Percentiles rank a stretch among this genome's conserved stretches.
These are phyloP conservation scores for Litchi chinensis DNA, from an alignment of 345 rosid species.

Conservation along the genomic window DNA sequence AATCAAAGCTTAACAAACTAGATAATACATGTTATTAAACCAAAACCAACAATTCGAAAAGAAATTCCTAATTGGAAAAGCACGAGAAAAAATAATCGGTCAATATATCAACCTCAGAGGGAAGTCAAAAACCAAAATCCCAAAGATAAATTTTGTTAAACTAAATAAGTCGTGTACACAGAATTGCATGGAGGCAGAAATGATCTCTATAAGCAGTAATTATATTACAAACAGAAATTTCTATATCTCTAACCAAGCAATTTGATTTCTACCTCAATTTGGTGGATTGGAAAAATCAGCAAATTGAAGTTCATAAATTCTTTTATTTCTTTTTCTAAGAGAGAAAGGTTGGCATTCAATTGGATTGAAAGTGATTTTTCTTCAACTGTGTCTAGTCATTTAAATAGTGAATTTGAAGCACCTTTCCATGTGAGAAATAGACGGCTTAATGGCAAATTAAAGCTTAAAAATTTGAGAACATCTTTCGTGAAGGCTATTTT, in stretches of 20 bases:
- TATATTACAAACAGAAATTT: background rate
- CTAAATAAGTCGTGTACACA: background rate
- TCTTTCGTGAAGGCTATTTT: too few species aligned
- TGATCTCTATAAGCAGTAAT: conserved; percentile 1
- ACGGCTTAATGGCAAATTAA: too few species aligned
- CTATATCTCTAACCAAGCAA: background rate
- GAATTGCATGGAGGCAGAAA: background rate
- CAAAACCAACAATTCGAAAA: background rate
- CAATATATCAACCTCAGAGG: background rate
- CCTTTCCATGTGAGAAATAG: too few species aligned
- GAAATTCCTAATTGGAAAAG: background rate
- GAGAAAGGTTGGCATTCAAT: too few species aligned
- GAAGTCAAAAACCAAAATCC: background rate
- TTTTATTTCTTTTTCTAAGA: too few species aligned
- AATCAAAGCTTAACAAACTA: background rate
- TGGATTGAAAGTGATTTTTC: too few species aligned
- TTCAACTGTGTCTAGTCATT: too few species aligned
- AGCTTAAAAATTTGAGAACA: too few species aligned
- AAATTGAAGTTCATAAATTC: background rate
- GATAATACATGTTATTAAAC: background rate
- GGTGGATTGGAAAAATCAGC: background rate
- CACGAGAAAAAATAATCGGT: background rate
- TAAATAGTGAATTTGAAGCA: too few species aligned
- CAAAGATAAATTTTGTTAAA: background rate
- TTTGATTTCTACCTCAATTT: background rate